Percentiles rank a stretch among this genome's conserved stretches.
Conservation (phyloP, 2,329 filamentous ascomycete genomes). For the Phialophora macrospora region DNA sequence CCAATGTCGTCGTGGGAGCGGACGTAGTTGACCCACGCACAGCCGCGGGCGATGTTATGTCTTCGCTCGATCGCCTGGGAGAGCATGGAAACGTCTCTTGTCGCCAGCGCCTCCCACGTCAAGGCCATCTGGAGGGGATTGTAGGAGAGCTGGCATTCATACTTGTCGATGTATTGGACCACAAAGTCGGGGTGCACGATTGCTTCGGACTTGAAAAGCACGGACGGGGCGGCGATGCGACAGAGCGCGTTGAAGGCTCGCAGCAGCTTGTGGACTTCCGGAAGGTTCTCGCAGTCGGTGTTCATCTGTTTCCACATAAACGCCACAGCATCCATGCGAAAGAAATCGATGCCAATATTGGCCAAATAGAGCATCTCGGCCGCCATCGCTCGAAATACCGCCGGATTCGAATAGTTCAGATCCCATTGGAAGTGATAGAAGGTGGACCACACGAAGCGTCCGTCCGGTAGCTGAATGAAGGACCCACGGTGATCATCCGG, state of each 20-base stretch:
- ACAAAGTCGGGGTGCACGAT: conserved; percentile 39
- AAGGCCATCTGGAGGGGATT: conserved; percentile 39
- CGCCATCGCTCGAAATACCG: conserved; percentile 38
- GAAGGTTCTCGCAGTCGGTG: conserved; percentile 38
- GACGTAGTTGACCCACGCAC: conserved; percentile 39
- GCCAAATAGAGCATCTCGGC: conserved; percentile 38
- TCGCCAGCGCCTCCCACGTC: conserved; percentile 37
- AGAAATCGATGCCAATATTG: conserved; percentile 38
- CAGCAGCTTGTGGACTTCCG: conserved; percentile 38
- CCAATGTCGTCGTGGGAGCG: conserved; percentile 38
- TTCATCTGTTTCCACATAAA: conserved; percentile 41
- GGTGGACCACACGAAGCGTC: conserved; percentile 37
- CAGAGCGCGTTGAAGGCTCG: conserved; percentile 38
- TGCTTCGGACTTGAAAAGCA: conserved; percentile 39
- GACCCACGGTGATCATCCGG: conserved; percentile 38
- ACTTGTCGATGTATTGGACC: conserved; percentile 37
- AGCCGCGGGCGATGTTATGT: conserved; percentile 37
- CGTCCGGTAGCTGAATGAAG: conserved; percentile 38
- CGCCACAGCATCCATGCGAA: conserved; percentile 39
- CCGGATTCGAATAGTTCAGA: conserved; percentile 37
- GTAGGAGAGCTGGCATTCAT: conserved; percentile 38
- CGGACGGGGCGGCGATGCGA: conserved; percentile 36
- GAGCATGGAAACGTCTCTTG: conserved; percentile 36
- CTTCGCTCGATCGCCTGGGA: conserved; percentile 38
- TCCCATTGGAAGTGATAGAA: conserved; percentile 40